A percentile compares a stretch with the other conserved stretches of the same genome.
Evolutionary conservation across 306 rosid genomes (phyloP).

Genomic region (Trifolium fragiferum): DNA sequence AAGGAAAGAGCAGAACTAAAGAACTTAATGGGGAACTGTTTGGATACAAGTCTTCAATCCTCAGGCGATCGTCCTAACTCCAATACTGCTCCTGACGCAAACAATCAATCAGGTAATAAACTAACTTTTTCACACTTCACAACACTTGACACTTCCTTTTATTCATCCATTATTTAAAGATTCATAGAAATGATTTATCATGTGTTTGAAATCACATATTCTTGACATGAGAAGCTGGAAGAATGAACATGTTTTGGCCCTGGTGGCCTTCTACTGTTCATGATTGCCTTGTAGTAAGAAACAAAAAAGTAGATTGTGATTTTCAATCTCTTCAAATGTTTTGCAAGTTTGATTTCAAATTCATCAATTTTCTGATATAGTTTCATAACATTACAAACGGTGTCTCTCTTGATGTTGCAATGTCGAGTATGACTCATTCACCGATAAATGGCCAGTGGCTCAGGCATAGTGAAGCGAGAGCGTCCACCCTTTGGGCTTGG

Average conservation of each 20-base stretch:
- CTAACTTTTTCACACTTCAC: background rate
- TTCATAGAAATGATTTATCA: background rate
- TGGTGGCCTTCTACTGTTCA: background rate
- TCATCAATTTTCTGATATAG: constrained; percentile 14
- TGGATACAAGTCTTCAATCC: constrained; percentile 29
- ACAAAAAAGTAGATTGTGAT: background rate
- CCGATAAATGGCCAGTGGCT: too few species aligned
- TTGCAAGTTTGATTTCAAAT: constrained; percentile 20
- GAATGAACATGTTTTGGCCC: constrained; percentile 13
- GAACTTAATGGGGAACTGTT: constrained; percentile 50
- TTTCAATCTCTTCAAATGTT: constrained; percentile 9
- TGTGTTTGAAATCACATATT: constrained; percentile 19
- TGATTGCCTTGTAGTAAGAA: constrained; percentile 1
- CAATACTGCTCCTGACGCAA: background rate
- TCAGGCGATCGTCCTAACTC: background rate
- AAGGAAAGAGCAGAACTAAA: constrained; percentile 17
- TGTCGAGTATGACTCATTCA: too few species aligned
- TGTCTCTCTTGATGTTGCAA: too few species aligned
- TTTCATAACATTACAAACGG: background rate
- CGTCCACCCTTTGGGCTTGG: too few species aligned
- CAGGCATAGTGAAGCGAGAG: too few species aligned
- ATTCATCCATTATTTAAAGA: background rate
- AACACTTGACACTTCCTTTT: background rate
- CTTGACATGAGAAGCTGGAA: background rate
- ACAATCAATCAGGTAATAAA: constrained; percentile 42